phyloP scores from a whole-genome alignment of 2,329 filamentous ascomycete genomes.

The Didymella lethalis region DNA sequence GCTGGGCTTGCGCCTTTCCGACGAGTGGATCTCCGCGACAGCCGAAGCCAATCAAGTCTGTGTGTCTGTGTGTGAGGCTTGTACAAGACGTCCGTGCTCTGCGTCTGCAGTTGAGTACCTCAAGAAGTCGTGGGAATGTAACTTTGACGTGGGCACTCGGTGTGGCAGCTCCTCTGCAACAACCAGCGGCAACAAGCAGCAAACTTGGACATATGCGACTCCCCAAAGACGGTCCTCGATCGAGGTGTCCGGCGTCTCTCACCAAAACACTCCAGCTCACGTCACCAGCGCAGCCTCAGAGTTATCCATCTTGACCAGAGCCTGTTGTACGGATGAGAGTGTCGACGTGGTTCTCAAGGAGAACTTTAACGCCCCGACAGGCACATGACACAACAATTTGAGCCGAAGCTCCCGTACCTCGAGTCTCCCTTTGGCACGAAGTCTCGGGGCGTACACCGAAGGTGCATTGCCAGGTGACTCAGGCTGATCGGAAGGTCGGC shows the following conservation, averaged over 20 bases:
- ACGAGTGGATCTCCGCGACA: slow-evolving; percentile 61
- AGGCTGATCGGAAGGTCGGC: slow-evolving; percentile 71
- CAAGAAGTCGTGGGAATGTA: slow-evolving; percentile 41
- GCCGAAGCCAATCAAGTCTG: slow-evolving; percentile 39
- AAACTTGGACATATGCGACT: slow-evolving; percentile 46
- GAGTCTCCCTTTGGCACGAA: slow-evolving; percentile 51
- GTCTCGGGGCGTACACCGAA: slow-evolving; percentile 27
- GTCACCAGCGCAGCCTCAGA: slow-evolving; percentile 54
- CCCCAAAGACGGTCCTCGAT: slow-evolving; percentile 60
- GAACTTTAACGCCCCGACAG: slow-evolving; percentile 73
- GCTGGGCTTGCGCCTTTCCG: slow-evolving; percentile 64
- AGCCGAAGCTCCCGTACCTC: slow-evolving; percentile 56
- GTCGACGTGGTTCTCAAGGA: slow-evolving; percentile 80
- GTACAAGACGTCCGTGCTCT: slow-evolving; percentile 49
- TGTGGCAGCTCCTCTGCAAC: slow-evolving; percentile 45
- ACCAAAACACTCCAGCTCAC: slow-evolving; percentile 57
- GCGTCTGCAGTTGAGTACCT: slow-evolving; percentile 39
- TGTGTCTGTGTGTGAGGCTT: slow-evolving; percentile 57
- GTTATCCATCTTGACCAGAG: slow-evolving; percentile 70
- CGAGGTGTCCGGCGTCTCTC: slow-evolving; percentile 61
- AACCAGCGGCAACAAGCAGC: slow-evolving; percentile 15
- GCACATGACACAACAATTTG: slow-evolving; percentile 75
- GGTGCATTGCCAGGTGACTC: slow-evolving; percentile 31
- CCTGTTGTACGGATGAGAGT: slow-evolving; percentile 73
- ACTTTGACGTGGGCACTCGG: slow-evolving; percentile 44